Conservation (phyloP, 768 basidiomycete genomes). For the Boletus tylopilopsis region DNA sequence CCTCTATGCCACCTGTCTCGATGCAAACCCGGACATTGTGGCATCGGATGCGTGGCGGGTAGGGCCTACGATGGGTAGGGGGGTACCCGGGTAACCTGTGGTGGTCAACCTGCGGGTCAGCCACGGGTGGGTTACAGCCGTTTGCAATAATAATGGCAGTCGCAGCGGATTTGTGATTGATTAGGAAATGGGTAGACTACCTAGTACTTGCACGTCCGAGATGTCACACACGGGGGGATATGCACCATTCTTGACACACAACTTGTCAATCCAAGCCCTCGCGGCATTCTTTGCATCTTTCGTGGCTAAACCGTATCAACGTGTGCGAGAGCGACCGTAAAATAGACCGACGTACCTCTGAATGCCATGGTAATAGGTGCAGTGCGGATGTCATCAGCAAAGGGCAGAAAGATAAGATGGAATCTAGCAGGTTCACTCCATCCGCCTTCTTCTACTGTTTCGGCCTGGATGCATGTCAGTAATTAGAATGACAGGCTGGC, state of each 20-base stretch:
- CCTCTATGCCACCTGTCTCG: conserved; percentile 51
- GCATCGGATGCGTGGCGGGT: conserved; percentile 47
- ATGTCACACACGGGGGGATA: no score
- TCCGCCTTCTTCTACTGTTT: conserved; percentile 64
- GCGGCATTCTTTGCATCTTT: conserved; percentile 67
- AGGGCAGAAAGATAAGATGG: conserved; percentile 90
- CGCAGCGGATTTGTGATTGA: no score
- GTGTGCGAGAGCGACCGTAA: not conserved
- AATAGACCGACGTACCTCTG: conserved; percentile 44
- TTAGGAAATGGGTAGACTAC: no score
- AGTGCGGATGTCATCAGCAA: conserved; percentile 87
- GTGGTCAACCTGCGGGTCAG: no score
- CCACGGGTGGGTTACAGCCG: no score
- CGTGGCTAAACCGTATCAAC: conserved; percentile 45
- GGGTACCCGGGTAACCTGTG: no score
- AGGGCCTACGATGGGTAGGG: no score
- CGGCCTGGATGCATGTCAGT: conserved; percentile 49
- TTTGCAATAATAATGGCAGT: no score
- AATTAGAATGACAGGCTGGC: not conserved
- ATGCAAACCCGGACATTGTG: conserved; percentile 42
- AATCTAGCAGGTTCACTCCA: conserved; percentile 87
- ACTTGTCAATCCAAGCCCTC: conserved; percentile 69
- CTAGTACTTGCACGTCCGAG: no score
- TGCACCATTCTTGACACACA: conserved; percentile 70
- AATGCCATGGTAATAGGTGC: conserved; percentile 65